Evolutionary conservation across 2,329 filamentous ascomycete species (phyloP).

Genomic region (Claviceps sp.): DNA sequence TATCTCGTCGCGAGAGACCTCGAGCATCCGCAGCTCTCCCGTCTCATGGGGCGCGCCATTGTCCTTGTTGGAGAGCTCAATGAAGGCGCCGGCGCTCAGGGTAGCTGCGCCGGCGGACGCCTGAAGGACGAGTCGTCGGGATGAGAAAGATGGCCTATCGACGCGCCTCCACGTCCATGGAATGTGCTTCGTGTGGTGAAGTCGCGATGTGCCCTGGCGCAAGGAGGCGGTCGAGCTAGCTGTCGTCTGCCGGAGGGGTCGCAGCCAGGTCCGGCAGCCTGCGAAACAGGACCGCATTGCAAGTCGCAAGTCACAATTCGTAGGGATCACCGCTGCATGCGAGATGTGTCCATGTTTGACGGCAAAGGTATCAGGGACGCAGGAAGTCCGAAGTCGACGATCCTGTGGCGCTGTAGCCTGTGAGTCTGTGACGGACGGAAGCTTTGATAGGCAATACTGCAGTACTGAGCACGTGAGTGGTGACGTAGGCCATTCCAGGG

Average conservation of each 20-base stretch:
- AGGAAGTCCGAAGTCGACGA: not conserved
- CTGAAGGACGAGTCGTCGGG: conserved; percentile 20
- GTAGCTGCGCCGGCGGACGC: conserved; percentile 27
- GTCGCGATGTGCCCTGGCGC: conserved; percentile 15
- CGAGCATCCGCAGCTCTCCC: conserved; percentile 74
- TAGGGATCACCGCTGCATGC: conserved; percentile 1
- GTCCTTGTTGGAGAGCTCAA: conserved; percentile 43
- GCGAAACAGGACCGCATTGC: conserved; percentile 33
- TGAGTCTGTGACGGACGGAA: not conserved
- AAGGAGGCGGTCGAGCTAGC: conserved; percentile 10
- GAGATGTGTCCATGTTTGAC: conserved; percentile 10
- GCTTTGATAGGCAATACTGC: too few relatives aligned
- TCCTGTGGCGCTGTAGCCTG: not conserved
- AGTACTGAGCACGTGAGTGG: not conserved
- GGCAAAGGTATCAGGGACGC: not conserved
- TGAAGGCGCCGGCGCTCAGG: conserved; percentile 43
- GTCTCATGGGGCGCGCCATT: conserved; percentile 44
- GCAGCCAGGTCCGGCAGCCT: conserved; percentile 31
- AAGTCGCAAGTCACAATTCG: conserved; percentile 12
- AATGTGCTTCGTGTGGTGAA: conserved; percentile 12
- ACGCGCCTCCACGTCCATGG: conserved; percentile 11
- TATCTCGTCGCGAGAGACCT: conserved; percentile 67
- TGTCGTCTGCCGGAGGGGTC: conserved; percentile 19
- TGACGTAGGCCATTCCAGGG: conserved; percentile 9
- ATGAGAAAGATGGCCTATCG: not conserved